Percentiles rank a stretch among this genome's conserved stretches.
Conservation (phyloP, 805 yeast species). For the Saccharomyces mikatae region DNA sequence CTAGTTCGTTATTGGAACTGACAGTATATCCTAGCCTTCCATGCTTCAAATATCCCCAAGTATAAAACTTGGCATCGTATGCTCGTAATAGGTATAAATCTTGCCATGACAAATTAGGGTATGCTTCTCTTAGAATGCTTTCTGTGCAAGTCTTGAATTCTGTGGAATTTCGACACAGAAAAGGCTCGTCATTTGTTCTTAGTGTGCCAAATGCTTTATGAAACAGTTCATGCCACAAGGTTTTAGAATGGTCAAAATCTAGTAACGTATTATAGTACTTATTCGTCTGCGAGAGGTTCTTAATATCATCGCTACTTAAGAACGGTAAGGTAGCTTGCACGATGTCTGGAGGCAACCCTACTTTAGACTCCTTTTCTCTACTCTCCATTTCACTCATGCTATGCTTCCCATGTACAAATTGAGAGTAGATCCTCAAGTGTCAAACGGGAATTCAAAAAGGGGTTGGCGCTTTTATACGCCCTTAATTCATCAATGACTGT, state of each 20-base stretch:
- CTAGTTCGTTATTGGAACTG: constrained; percentile 14
- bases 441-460: background rate
- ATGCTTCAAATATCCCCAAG: constrained; percentile 30
- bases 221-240: constrained; percentile 28
- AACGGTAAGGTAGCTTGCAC: constrained; percentile 25
- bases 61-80: constrained; percentile 17
- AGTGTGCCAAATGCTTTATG: constrained; percentile 23
- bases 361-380: background rate
- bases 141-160: constrained; percentile 24
- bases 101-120: constrained; percentile 20
- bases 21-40: constrained; percentile 28
- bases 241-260: constrained; percentile 18
- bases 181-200: constrained; percentile 26
- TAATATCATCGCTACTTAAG: constrained; percentile 22
- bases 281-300: constrained; percentile 27
- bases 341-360: constrained; percentile 26
- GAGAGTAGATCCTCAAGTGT: background rate
- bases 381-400: background rate
- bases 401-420: background rate
- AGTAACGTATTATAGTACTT: constrained; percentile 25
- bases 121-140: constrained; percentile 14
- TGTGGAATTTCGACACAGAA: constrained; percentile 10
- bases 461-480: background rate
- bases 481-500: background rate
- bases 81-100: constrained; percentile 19